Conservation (phyloP, 495 filamentous ascomycete species). For the Talaromyces proteolyticus region DNA sequence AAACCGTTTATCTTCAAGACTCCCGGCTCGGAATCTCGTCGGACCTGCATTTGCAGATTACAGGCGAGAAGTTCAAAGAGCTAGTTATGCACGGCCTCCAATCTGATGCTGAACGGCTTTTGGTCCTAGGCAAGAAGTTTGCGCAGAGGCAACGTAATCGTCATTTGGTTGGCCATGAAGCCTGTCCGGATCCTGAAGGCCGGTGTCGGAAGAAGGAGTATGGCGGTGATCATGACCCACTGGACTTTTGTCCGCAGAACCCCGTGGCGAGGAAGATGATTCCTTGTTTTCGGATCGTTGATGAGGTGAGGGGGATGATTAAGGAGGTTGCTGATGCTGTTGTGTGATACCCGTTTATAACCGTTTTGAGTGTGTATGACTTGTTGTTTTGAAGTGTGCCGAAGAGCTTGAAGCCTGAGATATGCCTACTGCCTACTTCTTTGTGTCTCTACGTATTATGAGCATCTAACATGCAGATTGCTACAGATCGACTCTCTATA, state of each 20-base stretch:
- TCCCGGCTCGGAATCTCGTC: constrained; percentile 11
- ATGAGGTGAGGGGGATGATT: constrained; percentile 20
- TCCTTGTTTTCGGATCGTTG: constrained; percentile 22
- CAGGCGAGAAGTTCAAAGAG: constrained; percentile 11
- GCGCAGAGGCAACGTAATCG: constrained; percentile 19
- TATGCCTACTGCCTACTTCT: not conserved
- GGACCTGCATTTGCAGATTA: constrained; percentile 13
- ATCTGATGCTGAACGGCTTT: constrained; percentile 12
- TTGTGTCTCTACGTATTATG: constrained; percentile 1
- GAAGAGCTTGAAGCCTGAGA: no score
- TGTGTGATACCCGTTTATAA: constrained; percentile 9
- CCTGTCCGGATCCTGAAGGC: constrained; percentile 14
- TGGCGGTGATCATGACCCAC: constrained; percentile 14
- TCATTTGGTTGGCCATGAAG: constrained; percentile 18
- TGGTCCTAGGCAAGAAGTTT: constrained; percentile 11
- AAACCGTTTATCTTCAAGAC: constrained; percentile 12
- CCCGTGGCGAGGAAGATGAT: constrained; percentile 13
- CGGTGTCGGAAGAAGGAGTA: constrained; percentile 16
- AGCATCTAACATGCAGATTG: not conserved
- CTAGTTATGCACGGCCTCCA: constrained; percentile 16
- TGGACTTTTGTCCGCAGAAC: constrained; percentile 20
- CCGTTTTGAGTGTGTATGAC: not conserved
- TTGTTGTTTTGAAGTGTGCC: not conserved
- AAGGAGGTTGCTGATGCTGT: constrained; percentile 13
- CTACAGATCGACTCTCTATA: not conserved